Evolutionary conservation across 306 rosid genomes (phyloP).

Genomic region (Castanea sativa): DNA sequence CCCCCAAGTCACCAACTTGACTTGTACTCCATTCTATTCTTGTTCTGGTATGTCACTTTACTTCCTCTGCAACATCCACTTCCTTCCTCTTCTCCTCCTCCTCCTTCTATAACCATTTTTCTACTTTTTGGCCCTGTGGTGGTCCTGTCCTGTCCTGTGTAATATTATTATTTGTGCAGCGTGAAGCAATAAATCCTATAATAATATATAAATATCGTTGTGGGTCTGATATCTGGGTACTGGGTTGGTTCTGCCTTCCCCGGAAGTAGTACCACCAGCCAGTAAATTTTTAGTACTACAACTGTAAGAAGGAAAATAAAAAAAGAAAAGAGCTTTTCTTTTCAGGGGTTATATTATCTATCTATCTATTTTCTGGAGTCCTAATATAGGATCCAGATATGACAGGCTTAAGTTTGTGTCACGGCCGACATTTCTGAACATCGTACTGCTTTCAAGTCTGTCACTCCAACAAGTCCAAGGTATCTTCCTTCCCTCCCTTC

Average conservation of each 20-base stretch:
- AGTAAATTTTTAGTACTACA: background rate
- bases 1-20: background rate
- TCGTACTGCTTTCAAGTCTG: background rate
- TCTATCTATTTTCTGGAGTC: background rate
- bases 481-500: background rate
- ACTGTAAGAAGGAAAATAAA: background rate
- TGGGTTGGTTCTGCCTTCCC: background rate
- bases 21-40: background rate
- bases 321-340: background rate
- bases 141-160: background rate
- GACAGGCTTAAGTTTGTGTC: background rate
- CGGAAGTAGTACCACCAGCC: background rate
- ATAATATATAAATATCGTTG: background rate
- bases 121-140: background rate
- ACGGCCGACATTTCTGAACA: constrained; percentile 1
- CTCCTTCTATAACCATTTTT: background rate
- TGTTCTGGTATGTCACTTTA: background rate
- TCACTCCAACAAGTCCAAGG: background rate
- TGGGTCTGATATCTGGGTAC: background rate
- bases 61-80: background rate
- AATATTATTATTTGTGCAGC: background rate
- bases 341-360: background rate
- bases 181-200: background rate
- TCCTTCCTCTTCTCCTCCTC: background rate
- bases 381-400: background rate